Evolutionary conservation across 192 early-diverging fungal species (phyloP), one percentile per base, ranked within the genome.

Genomic region (Coemansia erecta): DNA sequence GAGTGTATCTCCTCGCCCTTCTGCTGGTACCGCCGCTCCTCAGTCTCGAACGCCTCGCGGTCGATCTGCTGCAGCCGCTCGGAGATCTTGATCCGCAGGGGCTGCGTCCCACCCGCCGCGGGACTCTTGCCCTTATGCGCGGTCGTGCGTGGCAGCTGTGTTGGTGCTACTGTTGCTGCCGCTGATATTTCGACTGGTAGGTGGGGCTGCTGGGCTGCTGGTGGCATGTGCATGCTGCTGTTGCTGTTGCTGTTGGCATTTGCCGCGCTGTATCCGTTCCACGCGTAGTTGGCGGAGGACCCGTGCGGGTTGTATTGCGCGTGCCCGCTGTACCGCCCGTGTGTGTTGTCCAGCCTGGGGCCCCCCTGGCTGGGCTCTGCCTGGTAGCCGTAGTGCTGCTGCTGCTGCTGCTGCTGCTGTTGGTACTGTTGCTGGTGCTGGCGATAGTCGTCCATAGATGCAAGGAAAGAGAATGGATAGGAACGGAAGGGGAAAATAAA

Each of bases 11-110:
- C 80, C 17, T 73, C 66, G 58, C 46, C 64, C 45, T 73, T 73
- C 28, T 71, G 56, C 46, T 82, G 64, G 47, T 77, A 73, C 57
- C 60, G 68, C 22, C 61, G 60, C 54, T 70, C 68, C 40, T 63
- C 59, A 4, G 53, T 56, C 23, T 68, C 72, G 22, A 74, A 68
- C 43, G 61, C 65, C 40, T 81, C 68, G 56, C 79, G 79, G 66
- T 81, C 69, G 12, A 77, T 72, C 47, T 72, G 75, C 45, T 64
- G 75, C 50, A 77, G 61, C 1, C 75, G 60, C 48, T 77, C 75
- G 18, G 75, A 53, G 2, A 77, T 64, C 44, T 77, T 77, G 58
- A 24, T 64, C 13, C 75, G 68, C 58, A 77, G 50, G 5, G 75
- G 65, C 58, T 77, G 74, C 0, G 74, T 33, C 24, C 44, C 56